Conservation (phyloP, 305 asterid species). For the Solanum chacoense region DNA sequence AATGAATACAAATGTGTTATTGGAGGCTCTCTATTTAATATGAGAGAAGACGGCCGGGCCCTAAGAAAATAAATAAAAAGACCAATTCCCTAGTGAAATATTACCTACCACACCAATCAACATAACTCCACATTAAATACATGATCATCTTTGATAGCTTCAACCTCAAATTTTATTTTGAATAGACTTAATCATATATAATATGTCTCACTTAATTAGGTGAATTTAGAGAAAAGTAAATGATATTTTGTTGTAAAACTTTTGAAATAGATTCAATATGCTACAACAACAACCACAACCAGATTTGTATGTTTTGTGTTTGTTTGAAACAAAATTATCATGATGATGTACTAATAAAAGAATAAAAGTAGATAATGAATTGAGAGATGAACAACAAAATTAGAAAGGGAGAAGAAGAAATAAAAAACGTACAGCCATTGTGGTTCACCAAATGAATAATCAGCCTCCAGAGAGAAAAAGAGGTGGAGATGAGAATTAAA, state of each 20-base stretch:
- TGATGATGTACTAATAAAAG: neutral
- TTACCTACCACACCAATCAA: neutral
- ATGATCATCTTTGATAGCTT: neutral
- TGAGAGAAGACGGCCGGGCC: neutral
- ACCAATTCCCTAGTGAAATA: neutral
- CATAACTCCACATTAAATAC: neutral
- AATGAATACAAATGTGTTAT: neutral
- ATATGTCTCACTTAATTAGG: neutral
- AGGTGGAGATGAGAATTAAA: neutral
- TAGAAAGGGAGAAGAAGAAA: neutral
- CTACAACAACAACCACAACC: neutral
- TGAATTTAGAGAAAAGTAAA: neutral
- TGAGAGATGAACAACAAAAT: neutral
- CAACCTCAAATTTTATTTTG: neutral
- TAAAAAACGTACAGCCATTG: slow-evolving; percentile 38
- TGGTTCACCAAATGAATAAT: neutral
- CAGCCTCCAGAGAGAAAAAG: neutral
- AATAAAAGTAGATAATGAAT: neutral
- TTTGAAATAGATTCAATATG: neutral
- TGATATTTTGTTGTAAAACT: neutral
- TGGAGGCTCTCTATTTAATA: neutral
- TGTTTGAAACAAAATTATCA: neutral
- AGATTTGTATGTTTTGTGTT: neutral
- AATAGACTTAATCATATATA: neutral
- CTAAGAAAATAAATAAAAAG: neutral